Base-by-base conservation (phyloP, 2,329 filamentous ascomycete species). In the Pseudogymnoascus sp. region DNA sequence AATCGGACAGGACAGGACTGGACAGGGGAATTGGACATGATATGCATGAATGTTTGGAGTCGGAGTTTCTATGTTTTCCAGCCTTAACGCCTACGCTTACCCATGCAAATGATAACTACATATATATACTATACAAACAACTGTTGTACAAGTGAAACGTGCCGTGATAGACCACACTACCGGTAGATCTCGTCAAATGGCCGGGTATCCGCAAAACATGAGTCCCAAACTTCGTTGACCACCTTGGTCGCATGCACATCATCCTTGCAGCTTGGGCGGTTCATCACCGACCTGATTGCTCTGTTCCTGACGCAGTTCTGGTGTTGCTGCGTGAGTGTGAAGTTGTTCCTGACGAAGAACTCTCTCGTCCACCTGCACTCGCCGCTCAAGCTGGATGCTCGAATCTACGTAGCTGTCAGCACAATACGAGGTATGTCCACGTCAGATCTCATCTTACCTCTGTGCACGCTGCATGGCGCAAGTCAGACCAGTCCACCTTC, bases 181-280 rank as follows among this genome's bases (percentile, higher is more conserved):
- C 91, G 87, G 75, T 96, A 99, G 61, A 99, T 92, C 74, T 97
- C 93, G 74, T 97, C 92, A 76, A 99, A 99, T 2, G 94, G 94
- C 71, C 94, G 81, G 3, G 93, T 97, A 76, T 99, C 94, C 60
- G 84, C 80, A 74, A 96, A 99, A 75, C 94, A 99, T 70, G 92
- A 97, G 68, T 96, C 92, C 91, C 93, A 99, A n/a, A 99, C 94
- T 75, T 96, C 88, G 75, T 97, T 94, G 63, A 99, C 91, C 27
- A 95, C 87, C 77, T 89, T 91, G 60, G 85, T 84, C 3, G 94
- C 94, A 68, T 97, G 90, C 12, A 87, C 86, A 69, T 96, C 87
- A 74, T 96, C 90, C 74, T 90, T 90, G 72, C 92, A 94, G 55
- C 82, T 81, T 13, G 92, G 91, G 65, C 94, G 81, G 35, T 84